Evolutionary conservation across 2,329 filamentous ascomycete species (phyloP).

Genomic region (Macroventuria anomochaeta): DNA sequence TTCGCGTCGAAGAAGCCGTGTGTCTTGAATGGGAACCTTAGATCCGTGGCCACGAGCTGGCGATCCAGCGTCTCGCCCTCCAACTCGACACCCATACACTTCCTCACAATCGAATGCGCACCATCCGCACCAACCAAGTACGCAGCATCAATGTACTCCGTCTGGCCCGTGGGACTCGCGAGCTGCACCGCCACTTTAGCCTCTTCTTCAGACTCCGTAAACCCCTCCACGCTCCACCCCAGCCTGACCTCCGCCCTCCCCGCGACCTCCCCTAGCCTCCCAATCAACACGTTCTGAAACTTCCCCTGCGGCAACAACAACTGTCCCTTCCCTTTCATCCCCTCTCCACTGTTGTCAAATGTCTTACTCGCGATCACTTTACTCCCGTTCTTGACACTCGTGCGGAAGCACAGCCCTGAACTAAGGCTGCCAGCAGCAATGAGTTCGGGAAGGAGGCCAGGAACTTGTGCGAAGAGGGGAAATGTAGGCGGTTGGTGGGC

Average conservation of each 20-base stretch:
- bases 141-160: conserved; percentile 27
- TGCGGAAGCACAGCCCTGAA: conserved; percentile 40
- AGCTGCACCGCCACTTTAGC: not conserved
- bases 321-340: conserved; percentile 32
- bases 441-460: conserved; percentile 48
- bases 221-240: conserved; percentile 24
- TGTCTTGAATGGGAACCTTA: conserved; percentile 46
- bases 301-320: conserved; percentile 41
- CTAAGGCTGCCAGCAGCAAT: conserved; percentile 33
- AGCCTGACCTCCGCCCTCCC: conserved; percentile 27
- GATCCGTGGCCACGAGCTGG: conserved; percentile 50
- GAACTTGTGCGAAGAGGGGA: conserved; percentile 45
- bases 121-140: conserved; percentile 46
- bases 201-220: not conserved
- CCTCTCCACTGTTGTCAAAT: conserved; percentile 33
- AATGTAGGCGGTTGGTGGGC: conserved; percentile 53
- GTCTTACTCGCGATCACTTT: conserved; percentile 36
- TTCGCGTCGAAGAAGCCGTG: conserved; percentile 51
- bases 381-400: conserved; percentile 28
- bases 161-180: not conserved
- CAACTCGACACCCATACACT: conserved; percentile 28
- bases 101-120: conserved; percentile 31
- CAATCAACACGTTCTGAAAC: conserved; percentile 39
- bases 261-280: conserved; percentile 19
- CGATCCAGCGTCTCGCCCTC: conserved; percentile 45